Base-by-base conservation (phyloP, 2,329 filamentous ascomycete genomes). In the Cadophora malorum region DNA sequence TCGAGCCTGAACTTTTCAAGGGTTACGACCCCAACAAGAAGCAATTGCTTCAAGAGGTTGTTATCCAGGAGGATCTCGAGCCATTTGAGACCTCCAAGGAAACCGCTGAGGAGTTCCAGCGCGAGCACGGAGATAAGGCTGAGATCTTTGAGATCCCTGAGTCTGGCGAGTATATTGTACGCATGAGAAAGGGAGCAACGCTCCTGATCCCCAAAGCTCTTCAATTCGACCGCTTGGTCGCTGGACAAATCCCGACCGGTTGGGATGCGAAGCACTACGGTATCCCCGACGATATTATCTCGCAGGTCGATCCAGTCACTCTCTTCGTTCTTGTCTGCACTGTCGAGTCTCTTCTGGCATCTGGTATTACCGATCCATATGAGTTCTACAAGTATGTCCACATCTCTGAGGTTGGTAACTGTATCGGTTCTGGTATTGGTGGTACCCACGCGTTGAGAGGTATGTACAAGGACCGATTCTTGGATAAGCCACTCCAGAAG, bases 301-400 rank as follows among this genome's bases (percentile, higher is more conserved):
- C 91, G 50, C 96, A 99, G 79, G 96, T 99, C 71, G 96, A 99
- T 77, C 96, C 94, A 6, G 95, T 98, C 73, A 97, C 96, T 1
- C 86, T 99, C 60, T 99, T 93, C 79, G 93, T 98, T 35, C 91
- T 99, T 56, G 94, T 98, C 58, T 96, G 93, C 64, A 97, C 94
- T 59, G 93, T 92, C 1, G 96, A 99, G 81, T 90, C 94, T 68
- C 90, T 99, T 8, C 86, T 99, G 63, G 91, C 93, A 35, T 91
- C 93, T 71, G 96, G 96, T 89, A 95, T 99, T 79, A 98, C 96
- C 31, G 96, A 99, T 79, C 96, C 96, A 23, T 99, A 98, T 79
- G 96, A 99, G 83, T 98, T 99, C 83, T 99, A 99, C 88, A 94
- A 98, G 85, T 99, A 99, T 77, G 94, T 99, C 71, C 96, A 99